phyloP scores from a whole-genome alignment of 495 filamentous ascomycete species.

The Astrothelium macrocarpum region DNA sequence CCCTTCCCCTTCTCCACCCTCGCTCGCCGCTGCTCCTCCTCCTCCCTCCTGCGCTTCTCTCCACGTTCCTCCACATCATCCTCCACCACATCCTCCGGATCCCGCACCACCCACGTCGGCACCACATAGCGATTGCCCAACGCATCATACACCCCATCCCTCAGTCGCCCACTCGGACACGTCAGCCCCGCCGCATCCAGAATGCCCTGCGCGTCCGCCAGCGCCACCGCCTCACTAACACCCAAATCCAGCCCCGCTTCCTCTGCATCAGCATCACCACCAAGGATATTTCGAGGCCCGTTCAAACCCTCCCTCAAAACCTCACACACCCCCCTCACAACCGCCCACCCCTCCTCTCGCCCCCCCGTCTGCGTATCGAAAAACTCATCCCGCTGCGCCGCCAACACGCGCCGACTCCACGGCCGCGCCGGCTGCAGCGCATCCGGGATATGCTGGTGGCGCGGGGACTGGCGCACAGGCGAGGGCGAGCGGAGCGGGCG shows the following conservation, averaged over 20 bases:
- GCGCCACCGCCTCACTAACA: constrained; percentile 6
- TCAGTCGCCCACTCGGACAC: constrained; percentile 54
- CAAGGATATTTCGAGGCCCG: neutral
- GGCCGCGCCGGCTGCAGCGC: constrained; percentile 11
- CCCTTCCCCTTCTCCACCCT: constrained; percentile 54
- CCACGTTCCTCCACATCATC: constrained; percentile 25
- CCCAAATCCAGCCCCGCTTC: neutral
- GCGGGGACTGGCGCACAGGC: constrained; percentile 20
- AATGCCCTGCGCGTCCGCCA: constrained; percentile 67
- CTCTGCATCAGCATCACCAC: neutral
- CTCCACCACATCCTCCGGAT: constrained; percentile 59
- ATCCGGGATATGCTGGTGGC: constrained; percentile 31
- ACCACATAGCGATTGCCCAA: constrained; percentile 66
- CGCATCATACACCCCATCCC: constrained; percentile 62
- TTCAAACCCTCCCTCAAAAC: constrained; percentile 48
- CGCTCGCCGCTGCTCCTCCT: constrained; percentile 41
- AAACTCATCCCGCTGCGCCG: constrained; percentile 36
- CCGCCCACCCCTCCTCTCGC: constrained; percentile 66
- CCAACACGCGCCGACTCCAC: constrained; percentile 43
- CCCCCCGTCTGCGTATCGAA: constrained; percentile 68
- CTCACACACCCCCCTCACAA: constrained; percentile 55
- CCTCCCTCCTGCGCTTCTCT: constrained; percentile 31
- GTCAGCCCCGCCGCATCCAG: constrained; percentile 71
- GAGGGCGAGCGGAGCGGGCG: constrained; percentile 12
- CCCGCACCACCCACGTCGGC: constrained; percentile 64